Percentiles rank a stretch among this genome's conserved stretches.
Evolutionary conservation across 495 filamentous ascomycete species (phyloP).

Genomic region (Cercophora newfieldiana): DNA sequence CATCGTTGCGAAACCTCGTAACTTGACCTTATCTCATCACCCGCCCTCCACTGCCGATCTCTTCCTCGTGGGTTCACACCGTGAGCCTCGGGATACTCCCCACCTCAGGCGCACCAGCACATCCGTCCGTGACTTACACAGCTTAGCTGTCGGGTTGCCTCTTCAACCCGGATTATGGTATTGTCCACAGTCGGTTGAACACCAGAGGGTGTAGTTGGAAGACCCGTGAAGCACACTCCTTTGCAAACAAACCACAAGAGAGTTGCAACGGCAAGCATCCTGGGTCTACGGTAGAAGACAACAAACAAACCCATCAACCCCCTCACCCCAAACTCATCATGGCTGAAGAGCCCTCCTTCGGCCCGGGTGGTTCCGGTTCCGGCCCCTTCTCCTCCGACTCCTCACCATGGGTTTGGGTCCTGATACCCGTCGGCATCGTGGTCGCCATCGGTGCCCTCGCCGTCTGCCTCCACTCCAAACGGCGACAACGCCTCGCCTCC

Average conservation of each 20-base stretch:
- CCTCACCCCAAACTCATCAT: background rate
- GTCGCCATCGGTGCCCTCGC: conserved; percentile 20
- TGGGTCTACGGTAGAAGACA: background rate
- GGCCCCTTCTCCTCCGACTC: background rate
- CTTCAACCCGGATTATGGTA: background rate
- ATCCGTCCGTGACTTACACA: background rate
- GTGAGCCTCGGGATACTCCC: background rate
- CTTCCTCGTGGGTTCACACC: background rate
- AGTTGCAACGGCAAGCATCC: background rate
- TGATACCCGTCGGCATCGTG: conserved; percentile 28
- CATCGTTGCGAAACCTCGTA: background rate
- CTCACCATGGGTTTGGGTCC: conserved; percentile 24
- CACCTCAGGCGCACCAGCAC: background rate
- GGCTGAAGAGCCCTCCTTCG: background rate
- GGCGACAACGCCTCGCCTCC: conserved; percentile 9
- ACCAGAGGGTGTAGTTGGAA: background rate
- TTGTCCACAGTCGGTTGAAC: background rate
- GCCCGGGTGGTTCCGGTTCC: background rate
- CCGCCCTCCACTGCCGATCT: background rate
- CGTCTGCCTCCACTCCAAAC: conserved; percentile 20
- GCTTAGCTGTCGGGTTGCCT: background rate
- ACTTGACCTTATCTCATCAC: background rate
- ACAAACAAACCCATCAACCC: background rate
- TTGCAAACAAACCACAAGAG: background rate
- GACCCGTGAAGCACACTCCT: background rate